Evolutionary conservation across 768 basidiomycete genomes (phyloP), one percentile per base, ranked within the genome.

Genomic region (Mycena rebaudengoi): DNA sequence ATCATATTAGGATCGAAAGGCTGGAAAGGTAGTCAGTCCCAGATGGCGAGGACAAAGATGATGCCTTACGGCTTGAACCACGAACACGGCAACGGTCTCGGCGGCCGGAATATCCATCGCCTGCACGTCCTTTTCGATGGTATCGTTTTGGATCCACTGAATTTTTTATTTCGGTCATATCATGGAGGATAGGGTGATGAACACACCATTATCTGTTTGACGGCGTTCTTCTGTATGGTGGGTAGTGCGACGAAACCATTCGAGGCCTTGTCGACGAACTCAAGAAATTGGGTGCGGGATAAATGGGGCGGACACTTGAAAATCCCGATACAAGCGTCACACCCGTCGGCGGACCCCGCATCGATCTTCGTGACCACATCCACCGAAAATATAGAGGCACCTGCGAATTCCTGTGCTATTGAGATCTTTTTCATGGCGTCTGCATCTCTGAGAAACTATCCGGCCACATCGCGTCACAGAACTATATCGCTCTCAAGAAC

Each of bases 91-190:
- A n/a, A 49, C 48, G 29, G 29, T 49, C 48, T 49, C 48, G 29
- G 48, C 28, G 29, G 48, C 28, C 48, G 29, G 10, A 21, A 32
- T 49, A 32, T 20, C 48, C 48, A 32, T 32, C 30, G 48, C 48
- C n/a, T 49, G 48, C 18, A 49, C 48, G 28, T 49, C 48, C 29
- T 49, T 30, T 30, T 49, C 48, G 29, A 49, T 29, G 46, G 46
- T 49, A 32, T 49, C 48, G 48, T 49, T 49, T 49, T 49, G 29
- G 48, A 49, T 30, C 48, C 48, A 49, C 48, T 49, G 48, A 49
- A 16, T 7, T 32, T 20, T 49, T 49, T 30, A n/a, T 32, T n/a
- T n/a, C n/a, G n/a, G n/a, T n/a, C n/a, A n/a, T 23, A 20, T 30
- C 30, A 21, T 20, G 48, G 48, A 49, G 29, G 29, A 49, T 30